Base-by-base conservation (phyloP, 2,329 filamentous ascomycete species). In the Microsporum audouinii region DNA sequence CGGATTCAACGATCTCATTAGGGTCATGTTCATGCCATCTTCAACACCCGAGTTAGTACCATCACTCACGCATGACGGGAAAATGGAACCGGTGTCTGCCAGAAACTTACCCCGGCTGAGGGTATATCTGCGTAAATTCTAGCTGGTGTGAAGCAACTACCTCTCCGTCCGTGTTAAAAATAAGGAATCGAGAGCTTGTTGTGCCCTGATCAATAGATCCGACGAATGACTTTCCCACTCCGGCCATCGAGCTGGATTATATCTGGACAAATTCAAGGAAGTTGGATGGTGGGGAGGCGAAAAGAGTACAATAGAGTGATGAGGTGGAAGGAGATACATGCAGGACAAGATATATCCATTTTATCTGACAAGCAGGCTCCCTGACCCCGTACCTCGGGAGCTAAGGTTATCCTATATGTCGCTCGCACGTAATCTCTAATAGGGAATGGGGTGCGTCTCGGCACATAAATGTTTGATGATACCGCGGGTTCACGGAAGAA, bases 11-110 rank as follows among this genome's bases (percentile, higher is more conserved):
- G 59, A 96, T 83, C 70, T 90, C 88, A 55, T 84, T 76, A 2
- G 91, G 89, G 68, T 95, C 87, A 71, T 96, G 91, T 72, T 96
- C 91, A 72, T 95, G 89, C 89, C 89, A 95, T 73, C 88, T 91
- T 71, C 31, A 60, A 33, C 3, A 41, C 27, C 34, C 33, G 17
- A 2, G 34, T 57, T 57, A 55, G 51, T 31, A 17, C 29, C 17
- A 23, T 23, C 17, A 34, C 17, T 36, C 33, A 2, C 3, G 7
- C n/a, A 8, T 8, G n/a, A 55, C 45, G 36, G 27, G 29, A 33
- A 5, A 33, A 45, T 2, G 12, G n/a, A 29, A 38, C 41, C 7
- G 49, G 5, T n/a, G 4, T 5, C 14, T 55, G 12, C 14, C 5
- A 55, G 3, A 49, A 61, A 80, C 85, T 76, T 79, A 94, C 88